Base-by-base conservation (phyloP, 306 rosid species). In the Lathyrus aphaca region DNA sequence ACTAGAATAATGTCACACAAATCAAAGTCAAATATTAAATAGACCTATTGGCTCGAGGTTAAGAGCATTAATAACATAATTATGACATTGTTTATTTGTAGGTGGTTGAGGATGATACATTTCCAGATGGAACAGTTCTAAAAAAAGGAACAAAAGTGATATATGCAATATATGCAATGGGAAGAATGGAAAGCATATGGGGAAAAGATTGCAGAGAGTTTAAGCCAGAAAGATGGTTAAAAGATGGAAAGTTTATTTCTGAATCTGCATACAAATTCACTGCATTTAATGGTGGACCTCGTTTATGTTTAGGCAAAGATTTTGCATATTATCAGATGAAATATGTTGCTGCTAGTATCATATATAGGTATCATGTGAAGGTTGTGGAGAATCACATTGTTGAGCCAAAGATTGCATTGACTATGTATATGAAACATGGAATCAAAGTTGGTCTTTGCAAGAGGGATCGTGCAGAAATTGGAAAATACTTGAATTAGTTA, bases 311-410 rank as follows among this genome's bases (percentile, higher is more conserved):
- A 68, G 98, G 98, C 53, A 88, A 85, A 74, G 97, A 94, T 65
- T 89, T 94, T 68, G 98, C 98, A 1, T 90, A 90, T 55, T 90
- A 88, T 38, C 98, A 94, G 11, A 94, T 94, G 98, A 90, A 90
- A 77, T 89, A 81, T 42, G 90, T 65, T 1, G 98, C 98, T 0
- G 92, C 97, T 4, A 88, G 88, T 29, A 81, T 90, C 80, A 81
- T 90, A n/a, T 64, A 25, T 40, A 82, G 76, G 7, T 89, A 90
- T 73, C 88, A 8, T 44, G 88, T 94, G 9, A 86, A 77, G 64
- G 91, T 94, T 58, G 87, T 63, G 13, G 38, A 74, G 25, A 53
- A 82, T 8, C 86, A 88, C 67, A 89, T 84, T 17, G 94, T 94
- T 30, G 68, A 50, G 72, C 98, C 96, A 9, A 94, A 88, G 79